Evolutionary conservation across 495 filamentous ascomycete genomes (phyloP).

Genomic region (Amniculicola lignicola): DNA sequence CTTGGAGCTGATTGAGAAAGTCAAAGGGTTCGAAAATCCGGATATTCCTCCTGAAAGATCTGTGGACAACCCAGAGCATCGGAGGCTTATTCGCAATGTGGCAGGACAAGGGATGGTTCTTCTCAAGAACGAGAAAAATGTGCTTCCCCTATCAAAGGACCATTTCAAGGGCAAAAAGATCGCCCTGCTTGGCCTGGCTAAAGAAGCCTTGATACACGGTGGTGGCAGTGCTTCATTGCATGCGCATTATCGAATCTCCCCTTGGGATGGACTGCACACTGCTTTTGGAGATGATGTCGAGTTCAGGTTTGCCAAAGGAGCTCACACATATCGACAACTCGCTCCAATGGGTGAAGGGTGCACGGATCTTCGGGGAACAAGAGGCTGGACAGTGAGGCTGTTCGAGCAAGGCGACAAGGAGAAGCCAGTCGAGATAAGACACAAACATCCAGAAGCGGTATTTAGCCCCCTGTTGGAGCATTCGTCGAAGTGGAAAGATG

Average conservation of each 20-base stretch:
- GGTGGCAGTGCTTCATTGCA: slow-evolving; percentile 20
- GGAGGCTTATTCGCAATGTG: slow-evolving; percentile 17
- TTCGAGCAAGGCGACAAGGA: slow-evolving; percentile 12
- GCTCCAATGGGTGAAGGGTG: slow-evolving; percentile 1
- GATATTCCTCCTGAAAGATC: slow-evolving; percentile 21
- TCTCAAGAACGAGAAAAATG: slow-evolving; percentile 24
- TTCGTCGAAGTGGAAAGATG: slow-evolving; percentile 2
- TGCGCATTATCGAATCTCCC: slow-evolving; percentile 19
- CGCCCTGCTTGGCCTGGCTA: slow-evolving; percentile 13
- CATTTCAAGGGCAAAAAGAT: slow-evolving; percentile 18
- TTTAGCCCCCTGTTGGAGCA: slow-evolving; percentile 8
- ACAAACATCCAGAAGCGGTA: background rate
- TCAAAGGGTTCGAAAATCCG: slow-evolving; percentile 14
- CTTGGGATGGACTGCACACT: slow-evolving; percentile 15
- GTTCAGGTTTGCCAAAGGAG: slow-evolving; percentile 19
- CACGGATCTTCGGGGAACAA: background rate
- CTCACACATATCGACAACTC: slow-evolving; percentile 18
- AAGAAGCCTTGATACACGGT: slow-evolving; percentile 23
- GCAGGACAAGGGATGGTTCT: slow-evolving; percentile 24
- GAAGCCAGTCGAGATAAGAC: background rate
- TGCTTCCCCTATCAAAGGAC: slow-evolving; percentile 27
- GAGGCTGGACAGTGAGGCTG: slow-evolving; percentile 16
- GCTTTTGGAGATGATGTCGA: slow-evolving; percentile 12
- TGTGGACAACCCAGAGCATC: slow-evolving; percentile 18
- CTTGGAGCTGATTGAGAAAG: slow-evolving; percentile 20